Percentiles rank a stretch among this genome's conserved stretches.
phyloP scores from a whole-genome alignment of 2,329 filamentous ascomycete genomes.

The Pseudocercospora eumusae region DNA sequence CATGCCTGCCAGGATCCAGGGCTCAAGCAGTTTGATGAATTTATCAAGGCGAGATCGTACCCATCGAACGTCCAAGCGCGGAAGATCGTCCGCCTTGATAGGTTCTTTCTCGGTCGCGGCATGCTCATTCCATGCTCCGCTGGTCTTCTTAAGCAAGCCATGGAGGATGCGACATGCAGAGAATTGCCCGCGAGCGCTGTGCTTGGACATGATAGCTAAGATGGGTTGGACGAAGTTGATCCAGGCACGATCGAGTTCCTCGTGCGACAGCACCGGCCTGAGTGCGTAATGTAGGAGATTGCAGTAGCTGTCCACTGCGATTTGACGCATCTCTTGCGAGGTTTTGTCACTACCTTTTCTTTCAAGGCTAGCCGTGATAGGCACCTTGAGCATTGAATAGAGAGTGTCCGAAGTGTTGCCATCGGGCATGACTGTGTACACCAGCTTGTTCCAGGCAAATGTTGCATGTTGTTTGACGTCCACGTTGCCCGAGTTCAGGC shows the following conservation, averaged over 20 bases:
- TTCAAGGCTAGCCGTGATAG: conserved; percentile 68
- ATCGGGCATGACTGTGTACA: conserved; percentile 70
- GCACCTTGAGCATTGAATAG: conserved; percentile 66
- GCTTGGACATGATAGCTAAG: conserved; percentile 58
- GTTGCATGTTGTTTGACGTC: conserved; percentile 74
- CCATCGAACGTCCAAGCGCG: conserved; percentile 83
- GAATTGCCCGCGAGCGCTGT: conserved; percentile 54
- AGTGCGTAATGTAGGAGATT: conserved; percentile 82
- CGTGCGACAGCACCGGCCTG: conserved; percentile 65
- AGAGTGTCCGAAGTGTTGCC: conserved; percentile 58
- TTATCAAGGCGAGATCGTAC: conserved; percentile 68
- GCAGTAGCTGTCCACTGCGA: conserved; percentile 71
- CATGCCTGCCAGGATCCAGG: conserved; percentile 53
- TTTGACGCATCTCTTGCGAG: conserved; percentile 51
- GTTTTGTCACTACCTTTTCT: conserved; percentile 60
- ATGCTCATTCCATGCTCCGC: conserved; percentile 70
- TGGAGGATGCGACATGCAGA: conserved; percentile 70
- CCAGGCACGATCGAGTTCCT: conserved; percentile 77
- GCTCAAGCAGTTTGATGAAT: conserved; percentile 64
- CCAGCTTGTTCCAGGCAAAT: conserved; percentile 80
- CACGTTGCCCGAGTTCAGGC: conserved; percentile 77
- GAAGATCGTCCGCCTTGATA: conserved; percentile 72
- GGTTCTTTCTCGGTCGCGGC: conserved; percentile 58
- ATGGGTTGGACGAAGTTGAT: conserved; percentile 69
- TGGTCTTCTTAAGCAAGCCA: conserved; percentile 67